phyloP scores from a whole-genome alignment of 495 filamentous ascomycete species.

The Sabuloglossum arenarium region DNA sequence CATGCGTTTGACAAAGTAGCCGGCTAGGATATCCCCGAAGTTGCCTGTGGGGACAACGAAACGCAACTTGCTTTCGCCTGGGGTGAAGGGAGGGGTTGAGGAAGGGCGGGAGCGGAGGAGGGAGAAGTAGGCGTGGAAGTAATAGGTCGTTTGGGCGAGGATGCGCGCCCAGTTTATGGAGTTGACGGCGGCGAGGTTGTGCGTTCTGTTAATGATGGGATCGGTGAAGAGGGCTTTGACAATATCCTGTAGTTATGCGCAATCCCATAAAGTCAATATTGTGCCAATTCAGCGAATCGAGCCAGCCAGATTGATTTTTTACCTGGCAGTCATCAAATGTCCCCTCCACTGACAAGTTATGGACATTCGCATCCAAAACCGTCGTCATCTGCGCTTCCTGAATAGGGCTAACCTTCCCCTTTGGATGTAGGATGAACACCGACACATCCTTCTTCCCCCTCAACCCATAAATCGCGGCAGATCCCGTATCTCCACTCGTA shows the following conservation, averaged over 20 bases:
- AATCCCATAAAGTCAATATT: not conserved
- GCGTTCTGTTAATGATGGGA: slow-evolving; percentile 44
- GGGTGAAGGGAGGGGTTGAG: slow-evolving; percentile 25
- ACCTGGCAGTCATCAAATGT: slow-evolving; percentile 92
- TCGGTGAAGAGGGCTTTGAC: slow-evolving; percentile 87
- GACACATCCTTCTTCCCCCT: slow-evolving; percentile 92
- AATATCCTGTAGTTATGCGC: slow-evolving; percentile 37
- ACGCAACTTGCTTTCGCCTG: slow-evolving; percentile 35
- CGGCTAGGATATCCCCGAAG: slow-evolving; percentile 90
- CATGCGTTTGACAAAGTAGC: slow-evolving; percentile 81
- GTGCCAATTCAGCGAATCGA: not conserved
- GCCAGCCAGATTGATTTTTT: slow-evolving; percentile 5
- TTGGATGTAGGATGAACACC: slow-evolving; percentile 73
- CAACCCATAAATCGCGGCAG: slow-evolving; percentile 90
- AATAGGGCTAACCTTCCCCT: slow-evolving; percentile 62
- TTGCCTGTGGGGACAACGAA: slow-evolving; percentile 83
- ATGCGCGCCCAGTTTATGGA: slow-evolving; percentile 84
- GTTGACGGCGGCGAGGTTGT: slow-evolving; percentile 72
- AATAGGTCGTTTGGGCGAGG: slow-evolving; percentile 84
- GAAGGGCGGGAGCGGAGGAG: slow-evolving; percentile 32
- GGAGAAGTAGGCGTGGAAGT: slow-evolving; percentile 76
- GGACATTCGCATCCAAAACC: slow-evolving; percentile 65
- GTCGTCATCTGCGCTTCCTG: slow-evolving; percentile 96
- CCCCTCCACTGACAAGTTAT: slow-evolving; percentile 68
- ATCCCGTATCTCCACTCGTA: slow-evolving; percentile 86